phyloP scores from a whole-genome alignment of 768 basidiomycete species.

The Auricularia cornea region DNA sequence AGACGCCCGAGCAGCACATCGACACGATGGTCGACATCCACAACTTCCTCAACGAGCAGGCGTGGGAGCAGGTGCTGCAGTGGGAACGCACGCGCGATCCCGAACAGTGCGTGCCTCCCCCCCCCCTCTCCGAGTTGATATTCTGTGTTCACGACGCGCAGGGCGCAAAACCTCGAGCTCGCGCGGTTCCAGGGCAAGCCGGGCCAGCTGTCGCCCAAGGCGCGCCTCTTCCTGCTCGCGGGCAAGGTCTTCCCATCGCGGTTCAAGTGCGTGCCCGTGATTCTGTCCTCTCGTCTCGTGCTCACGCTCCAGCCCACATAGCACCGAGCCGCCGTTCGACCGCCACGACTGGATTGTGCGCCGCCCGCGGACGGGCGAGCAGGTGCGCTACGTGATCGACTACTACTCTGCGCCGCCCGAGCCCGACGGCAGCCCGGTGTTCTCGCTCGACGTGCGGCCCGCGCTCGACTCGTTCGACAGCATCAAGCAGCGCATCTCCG shows the following conservation, averaged over 20 bases:
- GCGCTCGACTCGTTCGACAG: constrained; percentile 82
- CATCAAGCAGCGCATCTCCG: constrained; percentile 60
- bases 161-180: constrained; percentile 62
- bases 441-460: constrained; percentile 90
- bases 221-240: constrained; percentile 74
- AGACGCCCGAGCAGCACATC: constrained; percentile 91
- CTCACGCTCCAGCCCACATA: constrained; percentile 22
- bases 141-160: constrained; percentile 19
- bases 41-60: constrained; percentile 94
- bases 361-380: constrained; percentile 66
- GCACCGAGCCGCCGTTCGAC: constrained; percentile 90
- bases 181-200: constrained; percentile 84
- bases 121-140: background rate
- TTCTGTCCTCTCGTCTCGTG: background rate
- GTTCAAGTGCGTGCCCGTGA: constrained; percentile 73
- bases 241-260: constrained; percentile 83
- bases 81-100: constrained; percentile 72
- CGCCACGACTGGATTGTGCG: constrained; percentile 96
- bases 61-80: constrained; percentile 88
- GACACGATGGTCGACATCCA: constrained; percentile 98
- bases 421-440: constrained; percentile 86
- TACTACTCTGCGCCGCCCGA: constrained; percentile 93
- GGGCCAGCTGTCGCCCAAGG: constrained; percentile 91
- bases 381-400: constrained; percentile 95
- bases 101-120: constrained; percentile 22